Evolutionary conservation across 1,284 basidiomycete species (phyloP).

Genomic region (Ustilago crameri): DNA sequence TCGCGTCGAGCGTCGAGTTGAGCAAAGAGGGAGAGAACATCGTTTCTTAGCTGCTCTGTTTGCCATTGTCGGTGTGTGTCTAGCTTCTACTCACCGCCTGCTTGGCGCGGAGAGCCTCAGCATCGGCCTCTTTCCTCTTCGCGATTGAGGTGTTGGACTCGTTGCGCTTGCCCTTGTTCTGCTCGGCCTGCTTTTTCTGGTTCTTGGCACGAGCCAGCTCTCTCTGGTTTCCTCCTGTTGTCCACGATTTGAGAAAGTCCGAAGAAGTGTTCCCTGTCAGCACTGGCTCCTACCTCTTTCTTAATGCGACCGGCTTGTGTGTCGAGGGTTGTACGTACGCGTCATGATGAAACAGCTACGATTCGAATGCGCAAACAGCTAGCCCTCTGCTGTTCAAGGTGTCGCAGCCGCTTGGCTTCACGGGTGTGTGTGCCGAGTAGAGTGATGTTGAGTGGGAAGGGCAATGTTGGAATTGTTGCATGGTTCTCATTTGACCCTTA

Average conservation of each 20-base stretch:
- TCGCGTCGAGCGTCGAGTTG: too few relatives aligned
- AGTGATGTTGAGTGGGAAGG: too few relatives aligned
- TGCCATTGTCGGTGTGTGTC: too few relatives aligned
- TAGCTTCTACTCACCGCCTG: conserved; percentile 54
- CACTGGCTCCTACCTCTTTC: too few relatives aligned
- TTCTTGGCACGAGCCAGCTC: conserved; percentile 66
- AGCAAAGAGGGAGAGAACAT: too few relatives aligned
- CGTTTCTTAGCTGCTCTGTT: too few relatives aligned
- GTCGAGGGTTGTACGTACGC: too few relatives aligned
- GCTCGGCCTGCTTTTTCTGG: conserved; percentile 64
- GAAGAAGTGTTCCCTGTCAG: too few relatives aligned
- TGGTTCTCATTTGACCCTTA: too few relatives aligned
- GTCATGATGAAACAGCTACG: background rate
- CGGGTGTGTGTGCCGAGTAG: background rate
- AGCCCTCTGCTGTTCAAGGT: too few relatives aligned
- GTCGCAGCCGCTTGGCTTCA: background rate
- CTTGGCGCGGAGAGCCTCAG: conserved; percentile 59
- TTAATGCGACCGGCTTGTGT: too few relatives aligned
- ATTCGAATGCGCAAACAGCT: background rate
- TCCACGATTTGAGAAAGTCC: background rate
- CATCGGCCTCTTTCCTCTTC: conserved; percentile 61
- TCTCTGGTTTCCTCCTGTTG: conserved; percentile 64
- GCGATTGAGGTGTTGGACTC: conserved; percentile 56
- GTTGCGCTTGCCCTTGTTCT: conserved; percentile 58
- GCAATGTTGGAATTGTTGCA: too few relatives aligned